Evolutionary conservation across 2,329 filamentous ascomycete genomes (phyloP).

Genomic region (Ophiostoma novo-ulmi): DNA sequence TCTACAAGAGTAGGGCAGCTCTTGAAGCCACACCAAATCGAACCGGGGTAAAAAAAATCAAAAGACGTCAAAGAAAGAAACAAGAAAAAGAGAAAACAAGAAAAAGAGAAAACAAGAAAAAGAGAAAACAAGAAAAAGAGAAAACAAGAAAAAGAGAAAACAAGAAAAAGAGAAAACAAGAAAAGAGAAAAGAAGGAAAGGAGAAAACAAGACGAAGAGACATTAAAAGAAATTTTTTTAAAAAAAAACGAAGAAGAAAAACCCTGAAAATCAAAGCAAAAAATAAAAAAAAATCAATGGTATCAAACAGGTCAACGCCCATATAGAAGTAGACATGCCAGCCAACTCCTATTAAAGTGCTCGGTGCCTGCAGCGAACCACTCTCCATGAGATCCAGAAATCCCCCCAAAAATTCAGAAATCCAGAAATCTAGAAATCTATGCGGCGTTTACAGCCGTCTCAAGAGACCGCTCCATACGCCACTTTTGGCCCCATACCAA

Average conservation of each 20-base stretch:
- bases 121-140: too few relatives aligned
- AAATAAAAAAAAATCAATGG: neutral
- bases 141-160: neutral
- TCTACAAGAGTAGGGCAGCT: too few relatives aligned
- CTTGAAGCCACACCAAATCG: too few relatives aligned
- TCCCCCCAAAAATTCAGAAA: too few relatives aligned
- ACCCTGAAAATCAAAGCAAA: neutral
- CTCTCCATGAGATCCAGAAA: neutral
- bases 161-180: neutral
- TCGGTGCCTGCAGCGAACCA: neutral
- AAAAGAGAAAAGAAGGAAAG: neutral
- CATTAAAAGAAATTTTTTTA: too few relatives aligned
- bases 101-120: neutral
- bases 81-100: neutral
- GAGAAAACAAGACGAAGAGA: neutral
- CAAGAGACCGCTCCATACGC: neutral
- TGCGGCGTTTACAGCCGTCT: neutral
- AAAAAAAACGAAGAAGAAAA: neutral
- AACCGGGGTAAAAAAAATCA: neutral
- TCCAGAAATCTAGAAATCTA: neutral
- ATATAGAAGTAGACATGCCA: neutral
- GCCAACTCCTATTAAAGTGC: neutral
- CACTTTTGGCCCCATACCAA: neutral
- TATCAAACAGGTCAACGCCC: neutral
- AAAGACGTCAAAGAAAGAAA: too few relatives aligned